Evolutionary conservation across 352 stramenopile genomes (phyloP), one percentile per base, ranked within the genome.

Genomic region (Pythium chondricola): DNA sequence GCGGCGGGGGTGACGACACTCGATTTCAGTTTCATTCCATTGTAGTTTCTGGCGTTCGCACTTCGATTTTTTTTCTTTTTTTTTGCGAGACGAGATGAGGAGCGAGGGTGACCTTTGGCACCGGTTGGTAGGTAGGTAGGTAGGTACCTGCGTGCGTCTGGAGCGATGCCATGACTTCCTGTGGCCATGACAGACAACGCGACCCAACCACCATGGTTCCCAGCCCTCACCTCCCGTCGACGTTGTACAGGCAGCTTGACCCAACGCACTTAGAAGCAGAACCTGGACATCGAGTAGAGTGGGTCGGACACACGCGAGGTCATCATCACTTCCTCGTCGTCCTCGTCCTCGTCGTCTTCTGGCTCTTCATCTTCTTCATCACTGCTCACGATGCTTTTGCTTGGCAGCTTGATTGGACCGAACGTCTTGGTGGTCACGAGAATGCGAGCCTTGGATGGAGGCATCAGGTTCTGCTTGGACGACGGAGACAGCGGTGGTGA

Each of bases 401-500:
- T 61, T 24, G 48, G 32, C 5, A 55, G 25, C 45, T 54, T 55
- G 13, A 61, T 25, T 4, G 53, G 53, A 40, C 53, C 45, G 27
- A 61, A 26, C 25, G 51, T 13, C 16, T 37, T 51, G 20, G 46
- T 44, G 6, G 45, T 53, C 18, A 45, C 50, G 8, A 61, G 53
- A 9, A 61, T 27, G 21, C 45, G 53, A 11, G 53, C 53, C 40
- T 61, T 45, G 2, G 53, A 61, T 17, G 53, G 44, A 9, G 37
- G 41, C 17, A 39, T 36, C 60, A 43, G 40, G 29, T 22, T 43
- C 47, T 69, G 69, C 9, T n/a, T n/a, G n/a, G 69, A 61, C 48
- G 68, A 54, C 10, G 50, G 45, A 16, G 61, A 59, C 17, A 52
- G 46, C 38, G 69, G 61, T 6, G 74, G 65, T 3, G 66, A 64